phyloP scores from a whole-genome alignment of 1,139 yeast genomes.

The Geotrichum armillariae region DNA sequence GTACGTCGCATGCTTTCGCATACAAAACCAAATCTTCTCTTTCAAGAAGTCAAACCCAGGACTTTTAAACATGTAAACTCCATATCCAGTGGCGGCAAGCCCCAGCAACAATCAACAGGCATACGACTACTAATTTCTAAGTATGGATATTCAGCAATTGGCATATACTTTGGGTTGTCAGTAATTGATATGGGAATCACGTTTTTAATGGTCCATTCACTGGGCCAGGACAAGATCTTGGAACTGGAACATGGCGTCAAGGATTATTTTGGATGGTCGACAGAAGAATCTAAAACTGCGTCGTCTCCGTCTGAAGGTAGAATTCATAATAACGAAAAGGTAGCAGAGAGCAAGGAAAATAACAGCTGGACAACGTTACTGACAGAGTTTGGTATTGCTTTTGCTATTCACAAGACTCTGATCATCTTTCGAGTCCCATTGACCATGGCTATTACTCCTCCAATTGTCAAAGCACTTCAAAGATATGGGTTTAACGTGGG shows the following conservation, averaged over 20 bases:
- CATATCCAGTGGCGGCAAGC: too few species aligned
- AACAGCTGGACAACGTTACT: slow-evolving; percentile 36
- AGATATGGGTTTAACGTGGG: slow-evolving; percentile 83
- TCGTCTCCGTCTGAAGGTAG: too few species aligned
- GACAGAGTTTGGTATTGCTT: slow-evolving; percentile 85
- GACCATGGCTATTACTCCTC: slow-evolving; percentile 90
- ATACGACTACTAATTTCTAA: slow-evolving; percentile 73
- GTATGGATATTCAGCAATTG: slow-evolving; percentile 90
- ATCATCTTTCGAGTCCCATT: slow-evolving; percentile 80
- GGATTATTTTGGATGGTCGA: slow-evolving; percentile 14
- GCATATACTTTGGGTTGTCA: slow-evolving; percentile 72
- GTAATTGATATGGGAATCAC: slow-evolving; percentile 80
- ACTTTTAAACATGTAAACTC: too few species aligned
- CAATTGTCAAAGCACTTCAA: slow-evolving; percentile 63
- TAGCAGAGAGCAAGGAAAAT: background rate
- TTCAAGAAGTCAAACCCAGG: background rate
- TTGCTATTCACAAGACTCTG: slow-evolving; percentile 85
- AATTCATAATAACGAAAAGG: background rate
- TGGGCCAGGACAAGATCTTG: slow-evolving; percentile 20
- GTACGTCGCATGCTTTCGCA: background rate
- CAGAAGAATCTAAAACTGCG: slow-evolving; percentile 19
- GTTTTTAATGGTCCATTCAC: slow-evolving; percentile 57
- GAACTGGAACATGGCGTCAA: slow-evolving; percentile 12
- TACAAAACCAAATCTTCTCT: background rate
- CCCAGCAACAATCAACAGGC: slow-evolving; percentile 15